phyloP scores from a whole-genome alignment of 2,329 filamentous ascomycete species.

The Dissoconium aciculare region DNA sequence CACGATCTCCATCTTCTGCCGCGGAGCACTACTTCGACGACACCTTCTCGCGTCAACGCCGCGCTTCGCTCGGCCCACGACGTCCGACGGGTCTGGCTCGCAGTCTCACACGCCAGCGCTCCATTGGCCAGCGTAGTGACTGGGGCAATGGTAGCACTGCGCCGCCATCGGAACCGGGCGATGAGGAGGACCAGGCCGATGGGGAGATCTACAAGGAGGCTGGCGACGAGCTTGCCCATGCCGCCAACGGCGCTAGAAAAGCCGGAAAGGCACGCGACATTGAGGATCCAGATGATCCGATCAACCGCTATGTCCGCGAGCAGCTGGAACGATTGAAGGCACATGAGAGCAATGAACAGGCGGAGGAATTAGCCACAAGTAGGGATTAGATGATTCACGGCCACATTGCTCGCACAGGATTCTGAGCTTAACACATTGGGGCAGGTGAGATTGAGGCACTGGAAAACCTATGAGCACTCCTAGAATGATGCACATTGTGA shows the following conservation, averaged over 20 bases:
- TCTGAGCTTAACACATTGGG: no score
- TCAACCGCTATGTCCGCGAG: slow-evolving; percentile 68
- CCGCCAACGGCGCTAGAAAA: slow-evolving; percentile 6
- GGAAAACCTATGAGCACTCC: background rate
- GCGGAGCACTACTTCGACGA: slow-evolving; percentile 96
- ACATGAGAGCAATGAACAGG: slow-evolving; percentile 38
- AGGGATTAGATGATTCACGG: no score
- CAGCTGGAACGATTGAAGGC: slow-evolving; percentile 61
- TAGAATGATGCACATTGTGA: no score
- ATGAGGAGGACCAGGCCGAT: slow-evolving; percentile 25
- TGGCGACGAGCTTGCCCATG: slow-evolving; percentile 26
- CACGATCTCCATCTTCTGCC: slow-evolving; percentile 66
- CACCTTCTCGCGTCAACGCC: slow-evolving; percentile 49
- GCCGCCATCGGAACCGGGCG: slow-evolving; percentile 20
- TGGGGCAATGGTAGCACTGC: slow-evolving; percentile 35
- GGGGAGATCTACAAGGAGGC: slow-evolving; percentile 33
- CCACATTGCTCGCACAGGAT: no score
- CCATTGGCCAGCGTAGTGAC: slow-evolving; percentile 71
- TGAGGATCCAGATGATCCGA: slow-evolving; percentile 39
- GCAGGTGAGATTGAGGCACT: background rate
- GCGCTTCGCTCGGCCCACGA: slow-evolving; percentile 39
- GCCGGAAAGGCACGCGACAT: slow-evolving; percentile 14
- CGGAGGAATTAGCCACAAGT: slow-evolving; percentile 48
- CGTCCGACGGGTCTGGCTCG: slow-evolving; percentile 47
- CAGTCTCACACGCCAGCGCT: slow-evolving; percentile 36